These are phyloP conservation scores for peach (Prunus persica) DNA, from an alignment of 306 rosid genomes.

Conservation along the genomic window DNA sequence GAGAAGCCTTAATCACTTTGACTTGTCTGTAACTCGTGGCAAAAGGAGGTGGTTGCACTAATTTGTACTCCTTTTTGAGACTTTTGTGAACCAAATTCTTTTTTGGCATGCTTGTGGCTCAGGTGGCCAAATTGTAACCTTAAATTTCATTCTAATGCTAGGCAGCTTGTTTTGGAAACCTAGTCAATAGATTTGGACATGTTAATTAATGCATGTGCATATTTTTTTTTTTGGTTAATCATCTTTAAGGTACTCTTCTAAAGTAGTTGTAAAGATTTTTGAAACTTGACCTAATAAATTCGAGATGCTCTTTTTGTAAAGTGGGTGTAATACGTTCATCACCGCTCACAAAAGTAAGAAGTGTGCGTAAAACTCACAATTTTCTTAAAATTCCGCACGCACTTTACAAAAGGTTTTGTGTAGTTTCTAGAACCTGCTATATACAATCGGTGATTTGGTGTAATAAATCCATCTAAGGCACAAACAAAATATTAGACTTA, in stretches of 20 bases:
- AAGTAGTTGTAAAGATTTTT: background rate
- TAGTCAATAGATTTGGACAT: slow-evolving; percentile 7
- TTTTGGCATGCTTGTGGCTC: background rate
- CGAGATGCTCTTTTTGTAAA: background rate
- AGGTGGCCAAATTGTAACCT: slow-evolving; percentile 5
- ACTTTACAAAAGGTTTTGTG: background rate
- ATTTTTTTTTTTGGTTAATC: background rate
- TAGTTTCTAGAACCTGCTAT: background rate
- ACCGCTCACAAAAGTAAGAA: background rate
- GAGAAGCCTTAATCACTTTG: background rate
- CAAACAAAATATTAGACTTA: background rate
- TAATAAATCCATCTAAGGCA: background rate
- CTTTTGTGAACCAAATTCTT: background rate
- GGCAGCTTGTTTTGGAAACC: background rate
- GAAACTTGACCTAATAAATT: background rate
- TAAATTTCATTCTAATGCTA: background rate
- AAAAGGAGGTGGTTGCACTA: background rate
- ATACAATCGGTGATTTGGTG: background rate
- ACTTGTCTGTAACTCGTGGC: background rate
- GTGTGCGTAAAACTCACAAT: background rate
- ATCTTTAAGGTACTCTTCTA: background rate
- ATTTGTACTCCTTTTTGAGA: background rate
- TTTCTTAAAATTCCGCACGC: background rate
- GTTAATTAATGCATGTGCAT: background rate
- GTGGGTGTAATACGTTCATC: background rate